These are phyloP conservation scores for Malus asiatica DNA, from an alignment of 306 rosid genomes.

Conservation along the genomic window DNA sequence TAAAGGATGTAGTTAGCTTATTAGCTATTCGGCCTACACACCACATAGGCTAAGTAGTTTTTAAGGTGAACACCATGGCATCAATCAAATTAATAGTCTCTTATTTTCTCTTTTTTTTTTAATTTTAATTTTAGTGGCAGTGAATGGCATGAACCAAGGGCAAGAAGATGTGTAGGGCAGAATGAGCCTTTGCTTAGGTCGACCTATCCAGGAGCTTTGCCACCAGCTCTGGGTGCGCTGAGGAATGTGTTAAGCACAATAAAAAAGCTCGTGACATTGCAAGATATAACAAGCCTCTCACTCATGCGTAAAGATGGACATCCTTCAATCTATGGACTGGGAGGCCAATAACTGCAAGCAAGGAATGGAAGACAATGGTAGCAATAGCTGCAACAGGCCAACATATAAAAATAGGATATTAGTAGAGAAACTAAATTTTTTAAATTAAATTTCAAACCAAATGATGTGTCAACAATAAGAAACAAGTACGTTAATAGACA, in stretches of 20 bases:
- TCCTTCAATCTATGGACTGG: slow-evolving; percentile 70
- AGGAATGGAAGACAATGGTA: no score
- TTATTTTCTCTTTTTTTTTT: background rate
- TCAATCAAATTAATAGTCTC: background rate
- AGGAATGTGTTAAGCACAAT: slow-evolving; percentile 48
- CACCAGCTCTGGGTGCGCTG: slow-evolving; percentile 51
- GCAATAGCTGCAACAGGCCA: no score
- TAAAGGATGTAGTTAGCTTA: no score
- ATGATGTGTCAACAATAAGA: no score
- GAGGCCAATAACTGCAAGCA: slow-evolving; percentile 9
- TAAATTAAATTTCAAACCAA: no score
- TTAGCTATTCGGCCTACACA: no score
- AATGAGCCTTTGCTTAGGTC: slow-evolving; percentile 50
- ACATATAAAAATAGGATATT: no score
- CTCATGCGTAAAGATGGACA: slow-evolving; percentile 53
- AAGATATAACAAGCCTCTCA: no score
- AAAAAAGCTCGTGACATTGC: slow-evolving; percentile 40
- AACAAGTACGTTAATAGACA: no score
- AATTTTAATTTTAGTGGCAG: slow-evolving; percentile 40
- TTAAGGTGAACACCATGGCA: background rate
- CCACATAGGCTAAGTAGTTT: no score
- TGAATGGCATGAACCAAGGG: slow-evolving; percentile 62
- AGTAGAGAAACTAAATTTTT: no score
- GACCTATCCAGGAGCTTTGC: slow-evolving; percentile 63
- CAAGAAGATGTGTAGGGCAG: slow-evolving; percentile 52